Evolutionary conservation across 1,139 yeast genomes (phyloP).

Genomic region (Ogataea hybrid): DNA sequence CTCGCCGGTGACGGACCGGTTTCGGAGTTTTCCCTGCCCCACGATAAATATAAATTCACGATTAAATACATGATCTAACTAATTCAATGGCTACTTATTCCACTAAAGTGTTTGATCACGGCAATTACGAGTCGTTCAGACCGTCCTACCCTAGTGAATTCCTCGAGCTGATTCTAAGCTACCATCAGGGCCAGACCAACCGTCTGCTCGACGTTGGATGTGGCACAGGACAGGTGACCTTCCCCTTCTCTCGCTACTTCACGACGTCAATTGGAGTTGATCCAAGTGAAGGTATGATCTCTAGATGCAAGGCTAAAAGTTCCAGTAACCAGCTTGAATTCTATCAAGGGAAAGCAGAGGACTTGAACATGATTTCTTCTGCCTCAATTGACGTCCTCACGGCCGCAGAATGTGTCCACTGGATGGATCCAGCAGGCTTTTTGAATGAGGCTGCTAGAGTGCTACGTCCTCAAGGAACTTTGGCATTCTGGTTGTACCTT

Average conservation of each 20-base stretch:
- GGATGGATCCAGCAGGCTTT: conserved; percentile 42
- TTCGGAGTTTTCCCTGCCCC: neutral
- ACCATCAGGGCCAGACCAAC: conserved; percentile 8
- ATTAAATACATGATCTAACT: neutral
- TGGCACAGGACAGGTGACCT: conserved; percentile 79
- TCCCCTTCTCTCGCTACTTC: conserved; percentile 42
- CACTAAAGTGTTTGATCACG: conserved; percentile 51
- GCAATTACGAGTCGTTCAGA: conserved; percentile 55
- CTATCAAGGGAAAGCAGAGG: conserved; percentile 32
- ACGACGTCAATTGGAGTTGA: conserved; percentile 60
- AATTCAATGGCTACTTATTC: conserved; percentile 61
- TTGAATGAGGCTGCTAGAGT: conserved; percentile 38
- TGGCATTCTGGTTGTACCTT: conserved; percentile 47
- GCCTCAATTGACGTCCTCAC: conserved; percentile 41
- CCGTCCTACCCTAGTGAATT: conserved; percentile 62
- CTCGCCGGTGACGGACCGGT: conserved; percentile 1
- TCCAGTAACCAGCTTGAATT: conserved; percentile 17
- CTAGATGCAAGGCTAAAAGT: conserved; percentile 4
- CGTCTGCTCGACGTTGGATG: conserved; percentile 63
- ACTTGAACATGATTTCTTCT: conserved; percentile 10
- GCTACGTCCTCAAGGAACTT: conserved; percentile 41
- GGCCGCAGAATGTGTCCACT: conserved; percentile 49
- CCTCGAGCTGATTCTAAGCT: conserved; percentile 36
- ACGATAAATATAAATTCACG: neutral
- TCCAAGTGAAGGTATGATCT: conserved; percentile 59